These are phyloP conservation scores for Phyllosticta citrichinensis DNA, from an alignment of 2,329 filamentous ascomycete genomes.

Conservation along the genomic window DNA sequence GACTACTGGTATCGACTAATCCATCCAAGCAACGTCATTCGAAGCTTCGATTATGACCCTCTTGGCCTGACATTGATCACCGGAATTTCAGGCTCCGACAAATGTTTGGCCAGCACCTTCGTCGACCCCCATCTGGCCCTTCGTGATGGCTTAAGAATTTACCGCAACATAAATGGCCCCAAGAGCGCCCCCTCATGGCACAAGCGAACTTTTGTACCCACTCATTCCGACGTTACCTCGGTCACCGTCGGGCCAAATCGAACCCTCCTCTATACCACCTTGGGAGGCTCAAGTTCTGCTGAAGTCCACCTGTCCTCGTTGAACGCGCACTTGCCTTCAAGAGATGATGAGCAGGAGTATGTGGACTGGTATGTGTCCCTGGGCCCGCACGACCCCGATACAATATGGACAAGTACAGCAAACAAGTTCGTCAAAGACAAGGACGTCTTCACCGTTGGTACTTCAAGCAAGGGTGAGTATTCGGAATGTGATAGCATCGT, in stretches of 20 bases:
- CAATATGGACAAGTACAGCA: not conserved
- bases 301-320: slow-evolving; percentile 5
- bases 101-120: slow-evolving; percentile 4
- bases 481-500: too few relatives aligned
- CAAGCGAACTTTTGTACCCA: not conserved
- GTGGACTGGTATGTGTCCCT: not conserved
- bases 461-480: not conserved
- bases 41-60: slow-evolving; percentile 8
- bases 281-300: not conserved
- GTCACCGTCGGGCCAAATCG: slow-evolving; percentile 3
- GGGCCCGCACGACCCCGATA: not conserved
- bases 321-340: not conserved
- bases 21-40: not conserved
- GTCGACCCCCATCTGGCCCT: slow-evolving; percentile 1
- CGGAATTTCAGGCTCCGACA: not conserved
- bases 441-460: slow-evolving; percentile 5
- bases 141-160: not conserved
- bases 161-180: not conserved
- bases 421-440: not conserved
- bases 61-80: slow-evolving; percentile 3
- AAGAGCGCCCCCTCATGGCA: slow-evolving; percentile 3
- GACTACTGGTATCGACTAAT: not conserved
- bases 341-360: not conserved
- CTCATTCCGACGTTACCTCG: slow-evolving; percentile 1
- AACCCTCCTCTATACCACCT: slow-evolving; percentile 1